Evolutionary conservation across 805 yeast species (phyloP), one percentile per base, ranked within the genome.

Genomic region (Lipomyces yamadae): DNA sequence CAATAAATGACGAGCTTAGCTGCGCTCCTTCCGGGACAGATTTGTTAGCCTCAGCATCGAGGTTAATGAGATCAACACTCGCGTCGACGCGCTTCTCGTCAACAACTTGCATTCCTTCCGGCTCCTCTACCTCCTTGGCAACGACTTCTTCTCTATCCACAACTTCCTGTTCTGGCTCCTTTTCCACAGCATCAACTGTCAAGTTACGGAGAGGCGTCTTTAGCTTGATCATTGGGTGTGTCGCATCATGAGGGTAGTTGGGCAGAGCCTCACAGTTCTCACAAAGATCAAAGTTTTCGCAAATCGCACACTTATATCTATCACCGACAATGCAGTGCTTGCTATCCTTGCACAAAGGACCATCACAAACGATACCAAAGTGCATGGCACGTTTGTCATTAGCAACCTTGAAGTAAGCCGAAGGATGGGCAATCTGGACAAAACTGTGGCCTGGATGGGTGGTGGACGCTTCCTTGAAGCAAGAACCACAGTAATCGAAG

Each of bases 201-300:
- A 62, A 10, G 8, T 30, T 11, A 18, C 58, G 32, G 13, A 62
- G 6, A 1, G 71, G 69, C 7, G 81, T 67, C 76, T 83, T 5
- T 78, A 79, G 7, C 67, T 69, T 72, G 56, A 74, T 48, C 68
- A 74, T 29, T 13, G 73, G 73, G 56, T 74, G 76, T 29, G 68
- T 30, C 32, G 8, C 53, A 39, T 68, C 64, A 33, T 72, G 74
- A 5, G 37, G 42, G 30, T 54, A 63, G 37, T 18, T 29, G 33
- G 76, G 74, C 30, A 59, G 52, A 7, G 68, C 67, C 62, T 76
- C 76, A 66, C 83, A 80, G 2, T 61, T 34, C 58, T 77, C 78
- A 74, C 88, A 85, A 60, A 85, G 75, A 74, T 85, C 88, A 73
- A 76, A 82, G 70, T 85, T 81, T 7, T 73, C 70, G 72, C 88